Evolutionary conservation across 371 early-diverging fungal species (phyloP), one percentile per base, ranked within the genome.

Genomic region (Mortierella sp.): DNA sequence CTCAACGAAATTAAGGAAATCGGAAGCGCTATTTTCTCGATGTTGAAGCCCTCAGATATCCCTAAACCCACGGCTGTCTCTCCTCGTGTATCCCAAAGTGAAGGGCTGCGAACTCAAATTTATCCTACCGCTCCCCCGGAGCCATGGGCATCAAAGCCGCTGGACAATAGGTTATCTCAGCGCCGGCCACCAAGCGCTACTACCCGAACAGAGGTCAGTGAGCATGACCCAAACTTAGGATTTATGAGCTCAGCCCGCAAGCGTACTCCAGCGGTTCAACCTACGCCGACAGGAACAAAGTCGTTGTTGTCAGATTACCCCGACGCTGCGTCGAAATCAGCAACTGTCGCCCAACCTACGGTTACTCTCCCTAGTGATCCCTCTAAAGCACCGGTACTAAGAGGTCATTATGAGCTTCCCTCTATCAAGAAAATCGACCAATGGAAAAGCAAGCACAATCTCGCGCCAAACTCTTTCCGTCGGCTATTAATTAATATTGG

Each of bases 401-500:
- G 63, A 41, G 82, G 82, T 5, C 60, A 66, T 4, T 82, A 76
- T 21, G 82, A 82, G 43, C 68, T 82, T 3, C 83, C 76, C 4
- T 72, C 76, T 13, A 76, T 82, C 41, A 67, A 76, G 53, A 70
- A 65, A 43, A 69, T 82, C 8, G 76, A 82, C 13, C 69, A 76
- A 50, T 82, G 83, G 83, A 76, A 76, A 59, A 63, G 67, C 57
- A 70, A 57, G 22, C 58, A 82, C 57, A 43, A 50, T 41, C 73
- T 76, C 7, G 73, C 73, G 1, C 83, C 83, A 6, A 73, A 76
- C 38, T 63, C 76, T 1, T 82, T 82, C 74, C 63, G 53, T 10
- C 68, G 83, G 9, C 53, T 82, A 32, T 11, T 72, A 16, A 15
- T 82, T 61, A 82, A 82, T 52, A 21, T 60, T 8, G 40, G 59